Percentiles rank a stretch among this genome's conserved stretches.
These are phyloP conservation scores for Urtica urens DNA, from an alignment of 306 rosid genomes.

Conservation along the genomic window DNA sequence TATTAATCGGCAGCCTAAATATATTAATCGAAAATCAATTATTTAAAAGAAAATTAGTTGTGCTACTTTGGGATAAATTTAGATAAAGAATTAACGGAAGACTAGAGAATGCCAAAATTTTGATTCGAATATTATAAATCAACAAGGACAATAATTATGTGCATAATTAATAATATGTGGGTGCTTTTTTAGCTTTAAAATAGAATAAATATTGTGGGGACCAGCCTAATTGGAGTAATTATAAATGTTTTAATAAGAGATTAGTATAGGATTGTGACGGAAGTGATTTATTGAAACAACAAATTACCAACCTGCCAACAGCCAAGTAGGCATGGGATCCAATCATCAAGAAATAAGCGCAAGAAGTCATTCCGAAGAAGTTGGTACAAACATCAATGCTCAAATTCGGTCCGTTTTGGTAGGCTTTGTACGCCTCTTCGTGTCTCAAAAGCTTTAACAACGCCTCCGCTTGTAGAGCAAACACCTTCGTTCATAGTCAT, in stretches of 20 bases:
- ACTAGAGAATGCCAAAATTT: conserved; percentile 1
- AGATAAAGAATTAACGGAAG: neutral
- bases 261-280: too few species aligned
- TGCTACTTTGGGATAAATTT: too few species aligned
- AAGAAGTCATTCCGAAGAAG: conserved; percentile 37
- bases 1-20: too few species aligned
- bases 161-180: neutral
- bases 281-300: too few species aligned
- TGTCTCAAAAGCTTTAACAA: conserved; percentile 55
- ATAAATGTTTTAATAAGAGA: too few species aligned
- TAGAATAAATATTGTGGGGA: neutral
- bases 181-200: conserved; percentile 4
- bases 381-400: conserved; percentile 36
- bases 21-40: too few species aligned
- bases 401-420: conserved; percentile 49
- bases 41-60: too few species aligned
- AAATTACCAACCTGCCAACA: conserved; percentile 71
- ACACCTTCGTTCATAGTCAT: too few species aligned
- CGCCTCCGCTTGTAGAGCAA: conserved; percentile 84
- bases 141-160: neutral
- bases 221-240: neutral
- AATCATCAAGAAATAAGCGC: conserved; percentile 47
- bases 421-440: conserved; percentile 57
- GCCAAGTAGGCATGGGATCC: conserved; percentile 61
- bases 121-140: neutral